Base-by-base conservation (phyloP, 176 grass and related monocot genomes). In the Carex kokanica region DNA sequence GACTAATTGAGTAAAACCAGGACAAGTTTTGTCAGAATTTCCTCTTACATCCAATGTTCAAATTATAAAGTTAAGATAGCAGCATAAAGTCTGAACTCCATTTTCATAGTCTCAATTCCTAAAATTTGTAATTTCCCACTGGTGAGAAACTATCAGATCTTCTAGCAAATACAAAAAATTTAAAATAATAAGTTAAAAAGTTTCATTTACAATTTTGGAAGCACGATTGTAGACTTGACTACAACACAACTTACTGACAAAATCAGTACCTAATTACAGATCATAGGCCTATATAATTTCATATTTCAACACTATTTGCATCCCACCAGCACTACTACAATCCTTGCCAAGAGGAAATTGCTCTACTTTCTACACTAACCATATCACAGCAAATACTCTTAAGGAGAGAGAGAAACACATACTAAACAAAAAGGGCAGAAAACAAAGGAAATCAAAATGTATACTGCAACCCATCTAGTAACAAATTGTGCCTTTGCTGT, bases 381-480 rank as follows among this genome's bases (percentile, higher is more conserved):
- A 53, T 77, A 15, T 77, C 23, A 77, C 67, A 41, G 67, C 67
- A 45, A 11, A 43, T 71, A 70, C 72, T 55, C 45, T n/a, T 27
- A 75, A 4, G 55, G 23, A 74, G 70, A 15, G 43, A 74, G 64
- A 8, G 64, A 36, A 1, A 49, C 8, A 25, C 9, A 49, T 10
- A 73, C 18, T 12, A 74, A 74, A 16, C 6, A 70, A 81, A 81
- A 65, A 21, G 13, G 1, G 21, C 29, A 80, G 20, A 63, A 62
- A 45, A 8, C 13, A 34, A n/a, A 43, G 18, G 31, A 63, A 40
- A 45, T 81, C 59, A 82, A 82, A 82, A 64, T 49, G 80, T 17
- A 65, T 67, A 82, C 6, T 66, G 60, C 58, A 82, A 82, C 32
- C 59, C 80, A 82, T 82, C 80, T 31, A 82, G 73, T 31, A 77